Evolutionary conservation across 192 early-diverging fungal genomes (phyloP), one percentile per base, ranked within the genome.

Genomic region (Chytriomyces hyalinus): DNA sequence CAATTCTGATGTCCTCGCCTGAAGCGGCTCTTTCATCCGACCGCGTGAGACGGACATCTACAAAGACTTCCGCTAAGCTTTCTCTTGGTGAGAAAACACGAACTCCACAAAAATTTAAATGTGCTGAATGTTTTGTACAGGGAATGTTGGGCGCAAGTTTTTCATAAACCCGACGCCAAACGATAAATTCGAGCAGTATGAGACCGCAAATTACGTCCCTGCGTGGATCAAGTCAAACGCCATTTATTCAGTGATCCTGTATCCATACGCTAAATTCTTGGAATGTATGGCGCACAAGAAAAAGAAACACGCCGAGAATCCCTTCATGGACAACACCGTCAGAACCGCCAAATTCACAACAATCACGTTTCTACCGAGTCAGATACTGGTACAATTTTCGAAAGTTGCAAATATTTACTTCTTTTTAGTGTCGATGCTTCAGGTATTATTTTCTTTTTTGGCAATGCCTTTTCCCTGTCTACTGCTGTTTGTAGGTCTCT

Each of bases 351-450:
- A 89, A 36, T 92, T 91, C 67, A 92, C 76, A 8, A 28, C 89
- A 43, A 81, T 77, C 50, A 80, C 82, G 66, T 92, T 92, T 64
- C 51, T 92, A 17, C 91, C 91, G 9, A 89, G 86, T 53, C 91
- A 92, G 70, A 65, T 92, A 6, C 80, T 86, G 46, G 84, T 86
- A 11, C 91, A 92, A 77, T 92, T 92, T 65, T 89, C 89, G 53
- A 92, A 91, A 79, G 79, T 92, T 28, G 91, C 91, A 59, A 92
- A 92, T 74, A 71, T 90, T 10, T 92, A 92, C 79, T 92, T 92
- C 62, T 79, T 92, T 79, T 93, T 97, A 77, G 96, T 94, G 10
- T 93, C 93, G 7, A 91, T 91, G 62, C 95, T 97, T 59, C 95
- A 96, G 85, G 92, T 93, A 22, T 10, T 11, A 6, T 59, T 7